Evolutionary conservation across 1,284 basidiomycete species (phyloP).

Genomic region (Irpex sp.): DNA sequence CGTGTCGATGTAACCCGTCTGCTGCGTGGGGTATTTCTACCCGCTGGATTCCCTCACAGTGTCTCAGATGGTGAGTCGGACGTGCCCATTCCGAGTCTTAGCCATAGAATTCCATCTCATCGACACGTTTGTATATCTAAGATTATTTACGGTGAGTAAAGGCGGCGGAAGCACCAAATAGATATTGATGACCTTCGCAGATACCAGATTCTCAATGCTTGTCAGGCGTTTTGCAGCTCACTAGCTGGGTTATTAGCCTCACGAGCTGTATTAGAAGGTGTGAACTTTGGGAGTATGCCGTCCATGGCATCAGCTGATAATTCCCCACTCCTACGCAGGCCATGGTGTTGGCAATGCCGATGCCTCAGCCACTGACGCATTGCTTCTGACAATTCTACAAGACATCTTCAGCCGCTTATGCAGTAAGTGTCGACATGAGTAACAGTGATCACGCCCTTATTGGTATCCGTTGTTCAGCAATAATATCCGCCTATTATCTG

Average conservation of each 20-base stretch:
- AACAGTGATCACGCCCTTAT: too few relatives aligned
- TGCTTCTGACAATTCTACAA: constrained; percentile 60
- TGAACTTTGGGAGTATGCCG: background rate
- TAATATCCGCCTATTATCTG: constrained; percentile 55
- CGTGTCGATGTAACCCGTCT: constrained; percentile 1
- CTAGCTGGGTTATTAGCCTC: constrained; percentile 60
- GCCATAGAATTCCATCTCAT: too few relatives aligned
- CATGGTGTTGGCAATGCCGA: constrained; percentile 66
- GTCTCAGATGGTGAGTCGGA: constrained; percentile 15
- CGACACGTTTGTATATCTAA: background rate
- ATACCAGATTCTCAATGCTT: constrained; percentile 62
- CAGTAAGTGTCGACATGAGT: constrained; percentile 38
- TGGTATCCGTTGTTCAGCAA: constrained; percentile 37
- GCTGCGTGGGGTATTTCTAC: constrained; percentile 14
- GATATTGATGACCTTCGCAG: constrained; percentile 11
- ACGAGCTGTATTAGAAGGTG: constrained; percentile 66
- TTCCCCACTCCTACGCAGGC: constrained; percentile 32
- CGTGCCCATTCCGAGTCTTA: background rate
- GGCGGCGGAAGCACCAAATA: background rate
- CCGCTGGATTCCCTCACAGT: constrained; percentile 16
- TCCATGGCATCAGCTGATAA: background rate
- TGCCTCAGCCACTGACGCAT: constrained; percentile 60
- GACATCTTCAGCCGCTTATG: constrained; percentile 60
- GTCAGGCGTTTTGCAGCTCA: constrained; percentile 69
- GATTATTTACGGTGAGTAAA: constrained; percentile 3